Evolutionary conservation across 2,329 filamentous ascomycete species (phyloP).

Genomic region (Penicillium sp.): DNA sequence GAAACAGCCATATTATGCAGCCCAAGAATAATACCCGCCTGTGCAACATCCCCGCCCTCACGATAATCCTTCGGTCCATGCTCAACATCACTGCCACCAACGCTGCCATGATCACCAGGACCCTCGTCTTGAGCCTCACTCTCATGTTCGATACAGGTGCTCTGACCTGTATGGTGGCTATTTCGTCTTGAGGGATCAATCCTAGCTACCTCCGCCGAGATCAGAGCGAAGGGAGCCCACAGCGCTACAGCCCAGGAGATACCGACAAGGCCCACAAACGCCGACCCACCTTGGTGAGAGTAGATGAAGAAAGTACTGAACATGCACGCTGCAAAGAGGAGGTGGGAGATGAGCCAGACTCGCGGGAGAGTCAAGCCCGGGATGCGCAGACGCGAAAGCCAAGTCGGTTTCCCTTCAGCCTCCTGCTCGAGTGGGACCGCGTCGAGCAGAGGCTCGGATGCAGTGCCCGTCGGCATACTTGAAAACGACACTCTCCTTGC

Average conservation of each 20-base stretch:
- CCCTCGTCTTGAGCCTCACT: background rate
- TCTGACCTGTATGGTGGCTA: constrained; percentile 34
- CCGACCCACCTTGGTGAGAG: constrained; percentile 67
- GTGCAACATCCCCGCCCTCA: constrained; percentile 59
- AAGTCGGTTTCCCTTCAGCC: constrained; percentile 23
- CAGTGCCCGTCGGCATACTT: constrained; percentile 28
- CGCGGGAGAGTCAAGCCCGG: constrained; percentile 82
- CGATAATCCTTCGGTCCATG: constrained; percentile 26
- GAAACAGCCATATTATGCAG: constrained; percentile 96
- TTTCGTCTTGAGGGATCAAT: constrained; percentile 66
- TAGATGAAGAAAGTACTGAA: constrained; percentile 77
- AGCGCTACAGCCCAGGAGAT: constrained; percentile 90
- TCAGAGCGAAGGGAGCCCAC: constrained; percentile 94
- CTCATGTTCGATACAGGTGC: background rate
- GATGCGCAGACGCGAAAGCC: constrained; percentile 66
- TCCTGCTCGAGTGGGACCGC: constrained; percentile 8
- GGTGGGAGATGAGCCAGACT: constrained; percentile 78
- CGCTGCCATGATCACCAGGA: background rate
- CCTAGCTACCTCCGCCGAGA: constrained; percentile 84
- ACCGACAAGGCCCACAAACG: constrained; percentile 76
- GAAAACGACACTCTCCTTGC: constrained; percentile 32
- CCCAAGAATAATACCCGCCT: constrained; percentile 85
- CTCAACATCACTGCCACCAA: constrained; percentile 21
- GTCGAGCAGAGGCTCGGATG: constrained; percentile 31
- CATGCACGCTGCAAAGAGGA: constrained; percentile 81